Conservation (phyloP, 148 eudicot species). For the Diospyros lotus region DNA sequence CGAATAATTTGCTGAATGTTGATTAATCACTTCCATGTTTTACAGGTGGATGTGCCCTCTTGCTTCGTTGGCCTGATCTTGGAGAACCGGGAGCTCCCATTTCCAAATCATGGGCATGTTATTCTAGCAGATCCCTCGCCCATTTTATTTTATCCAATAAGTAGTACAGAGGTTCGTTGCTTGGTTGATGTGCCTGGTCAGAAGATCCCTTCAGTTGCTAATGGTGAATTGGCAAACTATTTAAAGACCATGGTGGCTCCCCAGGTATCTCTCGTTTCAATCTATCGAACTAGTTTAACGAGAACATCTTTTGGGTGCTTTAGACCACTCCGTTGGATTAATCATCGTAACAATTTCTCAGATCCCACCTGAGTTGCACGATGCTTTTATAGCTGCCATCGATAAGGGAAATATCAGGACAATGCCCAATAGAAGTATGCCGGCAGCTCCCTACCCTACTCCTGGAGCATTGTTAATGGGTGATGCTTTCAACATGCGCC, state of each 20-base stretch:
- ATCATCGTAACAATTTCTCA: slow-evolving; percentile 15
- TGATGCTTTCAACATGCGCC: slow-evolving; percentile 88
- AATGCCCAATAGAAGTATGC: slow-evolving; percentile 74
- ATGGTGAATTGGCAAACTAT: slow-evolving; percentile 72
- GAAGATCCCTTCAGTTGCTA: slow-evolving; percentile 64
- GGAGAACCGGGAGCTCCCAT: slow-evolving; percentile 55
- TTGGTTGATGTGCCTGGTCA: slow-evolving; percentile 69
- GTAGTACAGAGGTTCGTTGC: slow-evolving; percentile 66
- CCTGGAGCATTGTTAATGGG: slow-evolving; percentile 80
- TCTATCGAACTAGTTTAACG: neutral
- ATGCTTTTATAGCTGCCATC: slow-evolving; percentile 57
- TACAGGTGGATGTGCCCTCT: slow-evolving; percentile 70
- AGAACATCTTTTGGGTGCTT: neutral
- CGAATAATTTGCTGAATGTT: neutral
- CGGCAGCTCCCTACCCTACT: slow-evolving; percentile 62
- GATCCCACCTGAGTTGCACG: slow-evolving; percentile 56
- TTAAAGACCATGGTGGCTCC: slow-evolving; percentile 64
- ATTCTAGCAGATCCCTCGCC: slow-evolving; percentile 71
- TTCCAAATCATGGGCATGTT: slow-evolving; percentile 62
- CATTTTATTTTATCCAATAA: slow-evolving; percentile 59
- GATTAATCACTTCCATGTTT: slow-evolving; percentile 1
- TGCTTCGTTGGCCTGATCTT: slow-evolving; percentile 68
- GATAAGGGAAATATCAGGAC: slow-evolving; percentile 64
- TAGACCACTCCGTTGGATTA: neutral
- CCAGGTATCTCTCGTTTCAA: slow-evolving; percentile 39